These are phyloP conservation scores for Aspergillus sp. DNA, from an alignment of 2,329 filamentous ascomycete species.

Conservation along the genomic window DNA sequence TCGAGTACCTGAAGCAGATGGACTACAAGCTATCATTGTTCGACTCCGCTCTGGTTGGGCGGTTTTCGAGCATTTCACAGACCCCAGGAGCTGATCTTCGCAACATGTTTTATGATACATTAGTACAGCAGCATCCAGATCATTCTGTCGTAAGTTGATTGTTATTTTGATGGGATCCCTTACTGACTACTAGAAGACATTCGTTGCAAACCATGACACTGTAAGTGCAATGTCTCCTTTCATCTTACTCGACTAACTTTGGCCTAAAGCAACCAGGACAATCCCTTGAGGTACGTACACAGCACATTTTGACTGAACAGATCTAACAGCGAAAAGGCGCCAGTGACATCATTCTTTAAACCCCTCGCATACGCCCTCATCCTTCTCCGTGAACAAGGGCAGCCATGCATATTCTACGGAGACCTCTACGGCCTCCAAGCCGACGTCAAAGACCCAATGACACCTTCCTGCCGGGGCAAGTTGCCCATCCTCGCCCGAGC, in stretches of 20 bases:
- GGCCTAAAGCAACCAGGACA: constrained; percentile 60
- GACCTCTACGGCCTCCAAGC: constrained; percentile 65
- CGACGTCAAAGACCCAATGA: constrained; percentile 51
- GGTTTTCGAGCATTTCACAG: constrained; percentile 64
- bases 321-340: constrained; percentile 49
- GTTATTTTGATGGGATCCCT: background rate
- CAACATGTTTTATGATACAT: constrained; percentile 62
- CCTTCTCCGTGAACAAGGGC: constrained; percentile 63
- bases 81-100: constrained; percentile 61
- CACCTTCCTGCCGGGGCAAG: constrained; percentile 56
- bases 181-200: constrained; percentile 20
- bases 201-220: constrained; percentile 31
- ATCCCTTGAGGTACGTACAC: constrained; percentile 53
- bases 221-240: constrained; percentile 13
- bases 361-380: constrained; percentile 72
- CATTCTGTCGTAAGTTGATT: constrained; percentile 18
- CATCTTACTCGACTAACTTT: background rate
- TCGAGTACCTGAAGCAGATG: constrained; percentile 61
- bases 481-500: constrained; percentile 63
- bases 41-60: constrained; percentile 69
- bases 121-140: constrained; percentile 57
- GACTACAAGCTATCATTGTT: constrained; percentile 64
- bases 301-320: background rate
- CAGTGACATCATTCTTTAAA: constrained; percentile 68
- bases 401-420: constrained; percentile 71